Percentiles rank a stretch among this genome's conserved stretches.
Conservation (phyloP, 1,284 basidiomycete species). For the Uromyces viciae-fabae region DNA sequence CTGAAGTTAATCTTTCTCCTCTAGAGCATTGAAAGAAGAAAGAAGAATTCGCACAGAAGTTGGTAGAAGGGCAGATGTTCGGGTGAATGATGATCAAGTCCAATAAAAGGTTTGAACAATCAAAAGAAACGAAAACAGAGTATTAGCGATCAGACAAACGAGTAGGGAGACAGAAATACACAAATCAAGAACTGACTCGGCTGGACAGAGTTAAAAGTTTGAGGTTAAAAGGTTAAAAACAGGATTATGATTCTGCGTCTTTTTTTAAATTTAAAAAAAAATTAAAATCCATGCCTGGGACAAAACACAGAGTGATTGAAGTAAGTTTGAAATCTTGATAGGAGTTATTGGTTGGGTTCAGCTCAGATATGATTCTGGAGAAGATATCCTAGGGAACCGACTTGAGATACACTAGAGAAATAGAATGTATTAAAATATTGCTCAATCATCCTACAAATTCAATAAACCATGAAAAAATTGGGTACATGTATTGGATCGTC, state of each 20-base stretch:
- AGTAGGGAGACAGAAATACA: background rate
- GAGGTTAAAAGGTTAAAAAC: constrained; percentile 16
- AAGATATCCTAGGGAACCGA: too few species aligned
- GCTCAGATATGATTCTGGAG: too few species aligned
- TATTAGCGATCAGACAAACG: background rate
- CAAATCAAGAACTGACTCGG: background rate
- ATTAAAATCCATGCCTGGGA: background rate
- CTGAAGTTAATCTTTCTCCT: too few species aligned
- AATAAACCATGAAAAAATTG: too few species aligned
- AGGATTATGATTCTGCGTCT: background rate
- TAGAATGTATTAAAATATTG: too few species aligned
- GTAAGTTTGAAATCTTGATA: constrained; percentile 19
- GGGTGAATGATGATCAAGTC: too few species aligned
- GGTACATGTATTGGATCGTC: too few species aligned
- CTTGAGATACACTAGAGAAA: too few species aligned
- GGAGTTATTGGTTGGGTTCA: too few species aligned
- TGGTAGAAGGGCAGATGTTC: background rate
- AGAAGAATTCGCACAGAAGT: background rate
- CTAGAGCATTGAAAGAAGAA: background rate
- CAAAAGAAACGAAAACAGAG: background rate
- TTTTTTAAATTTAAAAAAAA: background rate
- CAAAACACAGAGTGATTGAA: background rate
- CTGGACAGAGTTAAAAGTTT: constrained; percentile 18
- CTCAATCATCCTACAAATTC: too few species aligned
- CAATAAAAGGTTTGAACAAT: too few species aligned